phyloP scores from a whole-genome alignment of 768 basidiomycete genomes.

The Amanita fuliginea region DNA sequence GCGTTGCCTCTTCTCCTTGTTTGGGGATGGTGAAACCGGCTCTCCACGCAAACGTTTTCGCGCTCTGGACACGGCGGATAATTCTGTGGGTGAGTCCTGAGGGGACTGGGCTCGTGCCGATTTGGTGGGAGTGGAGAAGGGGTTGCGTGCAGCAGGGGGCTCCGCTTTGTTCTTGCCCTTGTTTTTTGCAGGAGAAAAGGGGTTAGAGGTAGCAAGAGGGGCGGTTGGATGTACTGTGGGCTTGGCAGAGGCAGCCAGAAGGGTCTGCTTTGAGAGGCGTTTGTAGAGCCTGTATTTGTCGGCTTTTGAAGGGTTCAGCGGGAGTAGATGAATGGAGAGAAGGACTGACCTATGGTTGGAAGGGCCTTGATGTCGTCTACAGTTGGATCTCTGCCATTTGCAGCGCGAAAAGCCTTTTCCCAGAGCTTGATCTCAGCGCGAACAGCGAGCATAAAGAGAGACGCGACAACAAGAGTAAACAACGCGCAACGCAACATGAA shows the following conservation, averaged over 20 bases:
- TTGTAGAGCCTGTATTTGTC: conserved; percentile 79
- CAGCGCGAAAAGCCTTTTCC: conserved; percentile 57
- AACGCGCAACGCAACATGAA: conserved; percentile 11
- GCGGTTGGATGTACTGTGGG: conserved; percentile 37
- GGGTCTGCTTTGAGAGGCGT: conserved; percentile 45
- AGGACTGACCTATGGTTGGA: conserved; percentile 48
- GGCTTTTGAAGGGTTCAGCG: conserved; percentile 30
- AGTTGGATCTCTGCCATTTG: conserved; percentile 47
- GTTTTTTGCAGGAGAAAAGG: conserved; percentile 71
- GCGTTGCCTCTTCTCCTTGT: conserved; percentile 64
- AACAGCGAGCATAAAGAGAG: conserved; percentile 4
- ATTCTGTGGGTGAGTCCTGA: background rate
- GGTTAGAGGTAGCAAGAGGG: conserved; percentile 53
- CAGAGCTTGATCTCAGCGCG: conserved; percentile 65
- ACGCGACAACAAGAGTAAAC: conserved; percentile 33
- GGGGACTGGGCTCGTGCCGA: background rate
- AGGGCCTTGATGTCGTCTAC: conserved; percentile 61
- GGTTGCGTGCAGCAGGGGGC: conserved; percentile 10
- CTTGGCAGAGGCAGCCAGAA: conserved; percentile 38
- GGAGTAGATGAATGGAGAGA: background rate
- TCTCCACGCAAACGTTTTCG: conserved; percentile 77
- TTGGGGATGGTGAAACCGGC: conserved; percentile 73
- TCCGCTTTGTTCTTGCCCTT: conserved; percentile 31
- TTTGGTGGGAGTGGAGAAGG: conserved; percentile 2
- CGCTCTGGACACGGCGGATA: conserved; percentile 46